These are phyloP conservation scores for Cladosporium austrohemisphaericum DNA, from an alignment of 2,329 filamentous ascomycete genomes.

Conservation along the genomic window DNA sequence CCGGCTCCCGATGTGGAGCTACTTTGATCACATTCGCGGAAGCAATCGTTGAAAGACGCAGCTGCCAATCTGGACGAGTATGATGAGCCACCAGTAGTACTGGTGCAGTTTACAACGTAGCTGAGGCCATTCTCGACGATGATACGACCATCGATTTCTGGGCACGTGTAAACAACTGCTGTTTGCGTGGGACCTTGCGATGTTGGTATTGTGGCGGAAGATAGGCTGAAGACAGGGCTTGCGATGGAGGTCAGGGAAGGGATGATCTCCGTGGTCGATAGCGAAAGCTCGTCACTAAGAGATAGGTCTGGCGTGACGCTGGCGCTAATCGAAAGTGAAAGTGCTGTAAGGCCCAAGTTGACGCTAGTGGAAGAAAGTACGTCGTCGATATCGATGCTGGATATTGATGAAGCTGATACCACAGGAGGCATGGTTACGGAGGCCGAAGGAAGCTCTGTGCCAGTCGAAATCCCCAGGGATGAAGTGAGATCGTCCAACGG, in stretches of 20 bases:
- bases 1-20: conserved; percentile 18
- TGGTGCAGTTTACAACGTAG: conserved; percentile 23
- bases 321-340: no score
- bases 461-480: no score
- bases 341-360: no score
- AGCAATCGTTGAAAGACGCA: conserved; percentile 25
- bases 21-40: conserved; percentile 21
- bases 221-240: not conserved
- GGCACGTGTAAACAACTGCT: conserved; percentile 19
- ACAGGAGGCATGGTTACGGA: no score
- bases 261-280: not conserved
- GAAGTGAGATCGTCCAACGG: no score
- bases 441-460: no score
- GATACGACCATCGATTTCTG: conserved; percentile 19
- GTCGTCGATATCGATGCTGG: no score
- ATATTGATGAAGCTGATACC: no score
- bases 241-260: not conserved
- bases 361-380: no score
- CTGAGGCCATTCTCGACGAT: conserved; percentile 21
- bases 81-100: conserved; percentile 17
- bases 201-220: conserved; percentile 19
- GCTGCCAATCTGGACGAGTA: conserved; percentile 17
- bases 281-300: not conserved
- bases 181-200: conserved; percentile 21
- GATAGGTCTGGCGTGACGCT: not conserved